These are phyloP conservation scores for Diutina neorugosa DNA, from an alignment of 1,139 yeast species.

Conservation along the genomic window DNA sequence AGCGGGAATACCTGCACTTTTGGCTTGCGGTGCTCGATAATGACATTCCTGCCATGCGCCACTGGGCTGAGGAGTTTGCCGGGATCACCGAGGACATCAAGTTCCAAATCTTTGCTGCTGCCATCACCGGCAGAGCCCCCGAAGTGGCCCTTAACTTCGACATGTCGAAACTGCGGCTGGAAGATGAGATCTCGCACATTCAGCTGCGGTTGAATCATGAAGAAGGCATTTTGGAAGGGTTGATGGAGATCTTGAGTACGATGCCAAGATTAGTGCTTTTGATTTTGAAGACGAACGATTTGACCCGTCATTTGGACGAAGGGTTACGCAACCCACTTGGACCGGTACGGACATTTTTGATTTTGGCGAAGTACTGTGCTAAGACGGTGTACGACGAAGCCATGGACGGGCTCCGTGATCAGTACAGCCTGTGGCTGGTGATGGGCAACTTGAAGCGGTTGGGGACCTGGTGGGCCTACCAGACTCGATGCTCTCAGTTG, in stretches of 20 bases:
- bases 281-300: slow-evolving; percentile 86
- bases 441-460: slow-evolving; percentile 12
- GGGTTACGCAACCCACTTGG: slow-evolving; percentile 74
- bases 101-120: slow-evolving; percentile 80
- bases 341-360: slow-evolving; percentile 75
- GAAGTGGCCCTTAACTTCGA: slow-evolving; percentile 32
- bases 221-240: slow-evolving; percentile 54
- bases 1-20: slow-evolving; percentile 77
- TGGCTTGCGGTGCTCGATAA: slow-evolving; percentile 83
- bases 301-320: slow-evolving; percentile 83
- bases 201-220: slow-evolving; percentile 43
- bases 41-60: slow-evolving; percentile 51
- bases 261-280: slow-evolving; percentile 81
- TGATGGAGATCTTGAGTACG: slow-evolving; percentile 68
- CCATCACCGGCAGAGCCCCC: slow-evolving; percentile 76
- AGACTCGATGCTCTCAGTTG: slow-evolving; percentile 41
- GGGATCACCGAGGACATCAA: slow-evolving; percentile 63
- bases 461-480: slow-evolving; percentile 36
- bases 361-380: slow-evolving; percentile 87
- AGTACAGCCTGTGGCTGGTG: background rate
- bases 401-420: background rate
- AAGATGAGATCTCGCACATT: slow-evolving; percentile 52
- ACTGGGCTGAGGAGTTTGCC: slow-evolving; percentile 69
- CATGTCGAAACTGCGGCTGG: slow-evolving; percentile 39
- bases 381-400: slow-evolving; percentile 57